Evolutionary conservation across 208 protist genomes (phyloP).

Genomic region (Leishmania arabica): DNA sequence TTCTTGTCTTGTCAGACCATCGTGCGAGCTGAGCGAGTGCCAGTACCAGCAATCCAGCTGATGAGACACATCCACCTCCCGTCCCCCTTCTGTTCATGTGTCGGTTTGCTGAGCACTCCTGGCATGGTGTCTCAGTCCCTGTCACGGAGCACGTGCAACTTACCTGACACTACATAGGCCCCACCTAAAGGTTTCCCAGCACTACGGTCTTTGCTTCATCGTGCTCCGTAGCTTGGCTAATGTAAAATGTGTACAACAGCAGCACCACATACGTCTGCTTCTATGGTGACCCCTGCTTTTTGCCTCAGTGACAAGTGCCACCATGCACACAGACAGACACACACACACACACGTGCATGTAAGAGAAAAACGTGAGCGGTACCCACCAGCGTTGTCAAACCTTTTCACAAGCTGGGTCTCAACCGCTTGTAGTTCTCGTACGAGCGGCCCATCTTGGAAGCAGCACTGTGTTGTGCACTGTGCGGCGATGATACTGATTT

Average conservation of each 20-base stretch:
- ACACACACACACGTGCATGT: not conserved
- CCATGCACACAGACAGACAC: not conserved
- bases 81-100: too few relatives aligned
- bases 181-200: not conserved
- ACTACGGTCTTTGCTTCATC: not conserved
- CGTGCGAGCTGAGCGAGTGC: too few relatives aligned
- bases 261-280: not conserved
- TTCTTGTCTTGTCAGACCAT: too few relatives aligned
- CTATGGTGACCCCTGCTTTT: not conserved
- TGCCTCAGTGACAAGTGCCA: not conserved
- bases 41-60: too few relatives aligned
- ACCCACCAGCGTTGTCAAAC: not conserved
- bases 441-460: constrained; percentile 73
- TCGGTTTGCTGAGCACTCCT: too few relatives aligned
- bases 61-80: too few relatives aligned
- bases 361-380: not conserved
- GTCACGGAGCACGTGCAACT: not conserved
- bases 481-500: not conserved
- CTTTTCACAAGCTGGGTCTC: not conserved
- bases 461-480: constrained; percentile 12
- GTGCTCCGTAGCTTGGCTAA: not conserved
- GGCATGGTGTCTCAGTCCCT: too few relatives aligned
- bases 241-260: not conserved
- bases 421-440: constrained; percentile 79
- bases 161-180: not conserved